Evolutionary conservation across 345 rosid species (phyloP).

Genomic region (Eucalyptus sp.): DNA sequence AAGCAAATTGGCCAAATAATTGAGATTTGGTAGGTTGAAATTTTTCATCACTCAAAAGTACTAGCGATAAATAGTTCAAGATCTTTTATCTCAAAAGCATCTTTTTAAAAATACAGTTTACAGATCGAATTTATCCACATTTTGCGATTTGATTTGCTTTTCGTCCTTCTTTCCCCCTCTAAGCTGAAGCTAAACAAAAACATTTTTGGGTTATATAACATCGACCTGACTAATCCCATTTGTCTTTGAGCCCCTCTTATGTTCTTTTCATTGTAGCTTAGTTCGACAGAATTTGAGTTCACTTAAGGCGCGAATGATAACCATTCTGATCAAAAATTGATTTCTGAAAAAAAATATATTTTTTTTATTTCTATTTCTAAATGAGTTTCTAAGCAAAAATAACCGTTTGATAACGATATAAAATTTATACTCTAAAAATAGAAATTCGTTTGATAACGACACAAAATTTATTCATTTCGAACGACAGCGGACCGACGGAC

Average conservation of each 20-base stretch:
- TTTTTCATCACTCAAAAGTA: not conserved
- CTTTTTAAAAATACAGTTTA: not conserved
- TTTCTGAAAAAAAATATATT: no score
- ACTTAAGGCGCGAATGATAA: no score
- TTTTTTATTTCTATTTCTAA: no score
- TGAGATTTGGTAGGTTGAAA: not conserved
- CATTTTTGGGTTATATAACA: not conserved
- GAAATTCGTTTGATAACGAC: no score
- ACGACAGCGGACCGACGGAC: no score
- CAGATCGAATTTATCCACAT: not conserved
- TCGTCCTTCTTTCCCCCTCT: not conserved
- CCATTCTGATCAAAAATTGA: no score
- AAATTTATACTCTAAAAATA: no score
- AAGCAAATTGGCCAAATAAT: not conserved
- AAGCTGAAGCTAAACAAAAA: not conserved
- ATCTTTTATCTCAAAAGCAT: not conserved
- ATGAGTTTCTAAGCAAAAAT: no score
- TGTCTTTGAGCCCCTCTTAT: not conserved
- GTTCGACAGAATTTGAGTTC: not conserved
- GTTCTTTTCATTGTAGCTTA: not conserved
- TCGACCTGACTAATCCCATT: not conserved
- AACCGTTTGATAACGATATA: no score
- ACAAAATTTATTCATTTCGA: no score
- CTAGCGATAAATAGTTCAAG: not conserved
- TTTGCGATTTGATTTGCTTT: not conserved